Conservation (phyloP, 1,284 basidiomycete species). For the Cystobasidium slooffiae region DNA sequence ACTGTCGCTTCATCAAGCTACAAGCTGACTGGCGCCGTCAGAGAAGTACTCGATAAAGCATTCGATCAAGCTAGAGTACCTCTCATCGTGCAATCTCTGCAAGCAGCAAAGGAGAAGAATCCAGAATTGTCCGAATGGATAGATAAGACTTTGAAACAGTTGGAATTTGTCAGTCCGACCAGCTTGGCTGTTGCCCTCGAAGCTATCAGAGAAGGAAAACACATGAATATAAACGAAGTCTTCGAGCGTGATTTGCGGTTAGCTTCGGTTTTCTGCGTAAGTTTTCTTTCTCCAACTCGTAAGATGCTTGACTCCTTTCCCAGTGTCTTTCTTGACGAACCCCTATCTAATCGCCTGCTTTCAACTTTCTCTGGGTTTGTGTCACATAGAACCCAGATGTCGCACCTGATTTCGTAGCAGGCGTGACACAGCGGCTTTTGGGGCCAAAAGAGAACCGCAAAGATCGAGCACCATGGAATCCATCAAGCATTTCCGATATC, state of each 20-base stretch:
- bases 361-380: no score
- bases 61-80: slow-evolving; percentile 74
- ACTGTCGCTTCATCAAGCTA: slow-evolving; percentile 59
- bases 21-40: slow-evolving; percentile 66
- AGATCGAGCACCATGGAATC: slow-evolving; percentile 67
- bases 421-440: slow-evolving; percentile 74
- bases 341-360: neutral
- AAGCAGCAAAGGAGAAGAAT: slow-evolving; percentile 56
- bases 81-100: slow-evolving; percentile 66
- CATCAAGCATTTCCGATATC: slow-evolving; percentile 66
- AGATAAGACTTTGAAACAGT: slow-evolving; percentile 65
- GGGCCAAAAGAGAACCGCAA: slow-evolving; percentile 55
- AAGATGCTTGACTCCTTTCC: neutral
- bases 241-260: slow-evolving; percentile 70
- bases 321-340: neutral
- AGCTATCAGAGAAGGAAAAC: slow-evolving; percentile 72
- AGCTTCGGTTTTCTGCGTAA: slow-evolving; percentile 37
- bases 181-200: slow-evolving; percentile 82
- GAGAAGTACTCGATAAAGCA: slow-evolving; percentile 75
- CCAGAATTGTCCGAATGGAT: slow-evolving; percentile 69
- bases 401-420: slow-evolving; percentile 75
- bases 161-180: slow-evolving; percentile 80
- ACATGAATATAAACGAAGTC: slow-evolving; percentile 67
- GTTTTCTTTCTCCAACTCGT: neutral
- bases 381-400: slow-evolving; percentile 65